phyloP scores from a whole-genome alignment of 139 green algal species.

The Volvox reticuliferus region DNA sequence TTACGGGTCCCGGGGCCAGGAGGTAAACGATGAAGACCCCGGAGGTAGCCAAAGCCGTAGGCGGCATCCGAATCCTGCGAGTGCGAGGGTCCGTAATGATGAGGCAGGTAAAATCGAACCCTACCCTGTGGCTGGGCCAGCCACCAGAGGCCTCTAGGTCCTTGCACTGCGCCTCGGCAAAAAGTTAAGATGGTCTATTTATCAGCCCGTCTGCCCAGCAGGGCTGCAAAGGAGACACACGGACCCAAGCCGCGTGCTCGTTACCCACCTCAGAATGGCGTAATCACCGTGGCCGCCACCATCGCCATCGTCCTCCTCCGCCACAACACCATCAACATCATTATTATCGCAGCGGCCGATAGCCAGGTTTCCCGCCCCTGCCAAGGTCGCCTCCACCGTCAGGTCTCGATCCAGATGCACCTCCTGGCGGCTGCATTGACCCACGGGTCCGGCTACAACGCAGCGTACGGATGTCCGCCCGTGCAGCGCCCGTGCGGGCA shows the following conservation, averaged over 20 bases:
- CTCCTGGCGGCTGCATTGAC: background rate
- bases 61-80: too few relatives aligned
- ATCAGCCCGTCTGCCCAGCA: too few relatives aligned
- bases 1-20: too few relatives aligned
- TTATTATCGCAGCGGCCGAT: too few relatives aligned
- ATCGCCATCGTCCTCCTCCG: background rate
- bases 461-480: background rate
- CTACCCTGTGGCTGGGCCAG: background rate
- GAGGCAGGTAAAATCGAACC: background rate
- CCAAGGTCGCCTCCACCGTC: background rate
- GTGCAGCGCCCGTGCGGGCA: background rate
- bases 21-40: background rate
- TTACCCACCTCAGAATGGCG: background rate
- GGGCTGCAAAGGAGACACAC: too few relatives aligned
- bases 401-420: background rate
- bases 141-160: background rate
- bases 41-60: background rate
- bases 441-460: constrained; percentile 9
- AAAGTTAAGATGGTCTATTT: background rate
- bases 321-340: too few relatives aligned
- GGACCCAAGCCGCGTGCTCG: background rate
- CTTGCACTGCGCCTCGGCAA: background rate
- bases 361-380: background rate
- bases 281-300: background rate
- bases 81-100: background rate